Conservation (phyloP, 306 rosid genomes). For the Lablab purpureus region DNA sequence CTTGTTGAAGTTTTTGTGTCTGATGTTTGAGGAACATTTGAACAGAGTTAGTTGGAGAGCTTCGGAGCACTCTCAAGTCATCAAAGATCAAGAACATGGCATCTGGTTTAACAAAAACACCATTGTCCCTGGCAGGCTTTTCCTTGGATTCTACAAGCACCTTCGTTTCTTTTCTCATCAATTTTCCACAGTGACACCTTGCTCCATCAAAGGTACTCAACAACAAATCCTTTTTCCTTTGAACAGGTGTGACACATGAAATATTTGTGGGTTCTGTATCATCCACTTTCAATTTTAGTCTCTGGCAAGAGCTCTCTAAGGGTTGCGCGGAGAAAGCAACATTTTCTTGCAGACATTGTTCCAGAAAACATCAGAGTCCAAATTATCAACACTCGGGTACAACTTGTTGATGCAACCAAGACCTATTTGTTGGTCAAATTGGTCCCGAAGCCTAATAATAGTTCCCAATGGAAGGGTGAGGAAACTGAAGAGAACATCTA, state of each 20-base stretch:
- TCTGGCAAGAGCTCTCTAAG: neutral
- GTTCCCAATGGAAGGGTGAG: neutral
- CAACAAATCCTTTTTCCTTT: neutral
- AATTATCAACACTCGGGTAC: neutral
- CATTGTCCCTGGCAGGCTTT: neutral
- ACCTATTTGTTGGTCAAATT: neutral
- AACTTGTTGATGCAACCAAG: neutral
- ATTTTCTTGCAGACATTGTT: neutral
- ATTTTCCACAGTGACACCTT: neutral
- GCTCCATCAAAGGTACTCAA: neutral
- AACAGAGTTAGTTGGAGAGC: neutral
- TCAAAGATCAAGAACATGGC: neutral
- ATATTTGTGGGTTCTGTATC: neutral
- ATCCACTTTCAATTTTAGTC: neutral
- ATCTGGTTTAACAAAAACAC: conserved; percentile 6
- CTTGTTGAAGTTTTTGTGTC: neutral
- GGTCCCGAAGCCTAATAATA: neutral
- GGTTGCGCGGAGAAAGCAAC: neutral
- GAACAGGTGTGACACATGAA: neutral
- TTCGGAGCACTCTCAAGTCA: neutral
- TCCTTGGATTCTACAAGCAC: neutral
- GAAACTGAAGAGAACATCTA: neutral
- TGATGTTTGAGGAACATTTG: neutral
- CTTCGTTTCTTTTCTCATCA: neutral
- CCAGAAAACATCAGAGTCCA: neutral